A percentile compares a stretch with the other conserved stretches of the same genome.
Conservation (phyloP, 352 stramenopile genomes). For the Phytophthora pini region DNA sequence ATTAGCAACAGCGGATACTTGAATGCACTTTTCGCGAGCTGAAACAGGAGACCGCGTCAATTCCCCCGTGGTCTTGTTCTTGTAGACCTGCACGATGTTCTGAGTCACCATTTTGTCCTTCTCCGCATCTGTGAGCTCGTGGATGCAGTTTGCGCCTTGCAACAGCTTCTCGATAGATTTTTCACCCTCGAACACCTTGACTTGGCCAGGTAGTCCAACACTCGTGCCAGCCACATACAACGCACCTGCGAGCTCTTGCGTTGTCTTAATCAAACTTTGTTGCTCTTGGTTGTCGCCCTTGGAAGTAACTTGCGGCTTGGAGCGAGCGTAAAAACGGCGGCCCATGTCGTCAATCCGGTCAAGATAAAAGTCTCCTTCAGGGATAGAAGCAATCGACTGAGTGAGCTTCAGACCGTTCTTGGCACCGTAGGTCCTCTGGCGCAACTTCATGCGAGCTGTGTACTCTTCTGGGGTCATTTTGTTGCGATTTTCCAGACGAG, state of each 20-base stretch:
- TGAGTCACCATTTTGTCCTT: slow-evolving; percentile 92
- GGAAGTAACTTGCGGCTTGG: slow-evolving; percentile 6
- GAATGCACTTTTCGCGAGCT: slow-evolving; percentile 71
- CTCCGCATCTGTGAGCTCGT: slow-evolving; percentile 62
- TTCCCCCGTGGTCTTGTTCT: slow-evolving; percentile 52
- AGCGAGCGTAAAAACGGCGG: slow-evolving; percentile 84
- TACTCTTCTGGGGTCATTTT: slow-evolving; percentile 92
- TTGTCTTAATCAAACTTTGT: slow-evolving; percentile 39
- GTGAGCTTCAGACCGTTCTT: slow-evolving; percentile 62
- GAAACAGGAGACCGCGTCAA: slow-evolving; percentile 55
- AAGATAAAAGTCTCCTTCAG: slow-evolving; percentile 92
- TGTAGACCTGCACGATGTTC: slow-evolving; percentile 91
- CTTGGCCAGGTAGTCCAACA: slow-evolving; percentile 87
- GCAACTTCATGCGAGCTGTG: slow-evolving; percentile 90
- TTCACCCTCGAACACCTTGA: slow-evolving; percentile 69
- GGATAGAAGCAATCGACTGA: slow-evolving; percentile 71
- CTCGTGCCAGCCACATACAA: slow-evolving; percentile 93
- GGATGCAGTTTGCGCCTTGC: slow-evolving; percentile 92
- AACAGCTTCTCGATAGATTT: slow-evolving; percentile 90
- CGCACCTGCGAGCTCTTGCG: slow-evolving; percentile 59
- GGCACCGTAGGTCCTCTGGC: slow-evolving; percentile 80
- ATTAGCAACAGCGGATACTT: slow-evolving; percentile 89
- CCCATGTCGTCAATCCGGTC: slow-evolving; percentile 91
- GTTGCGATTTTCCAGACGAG: slow-evolving; percentile 83
- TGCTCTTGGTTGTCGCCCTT: slow-evolving; percentile 18